Percentiles rank a stretch among this genome's conserved stretches.
phyloP scores from a whole-genome alignment of 306 rosid species.

The Pachyrhizus erosus region DNA sequence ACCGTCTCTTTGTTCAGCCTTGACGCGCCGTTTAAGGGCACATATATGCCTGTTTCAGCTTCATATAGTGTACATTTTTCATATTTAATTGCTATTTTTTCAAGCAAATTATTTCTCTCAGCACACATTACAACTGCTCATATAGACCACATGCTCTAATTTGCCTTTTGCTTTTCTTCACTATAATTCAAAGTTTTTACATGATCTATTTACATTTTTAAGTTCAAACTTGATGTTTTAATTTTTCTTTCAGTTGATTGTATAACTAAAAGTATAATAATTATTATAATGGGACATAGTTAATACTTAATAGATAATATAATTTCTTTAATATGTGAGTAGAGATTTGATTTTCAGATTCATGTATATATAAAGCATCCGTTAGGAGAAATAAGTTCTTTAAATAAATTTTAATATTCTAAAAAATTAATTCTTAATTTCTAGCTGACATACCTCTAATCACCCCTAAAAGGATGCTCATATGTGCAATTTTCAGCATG shows the following conservation, averaged over 20 bases:
- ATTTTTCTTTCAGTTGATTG: neutral
- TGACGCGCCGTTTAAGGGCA: constrained; percentile 18
- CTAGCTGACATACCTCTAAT: too few relatives aligned
- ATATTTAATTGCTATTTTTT: constrained; percentile 45
- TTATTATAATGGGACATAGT: too few relatives aligned
- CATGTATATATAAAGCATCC: too few relatives aligned
- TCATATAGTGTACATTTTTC: constrained; percentile 68
- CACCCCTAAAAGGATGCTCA: neutral
- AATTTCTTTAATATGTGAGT: too few relatives aligned
- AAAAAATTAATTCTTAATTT: too few relatives aligned
- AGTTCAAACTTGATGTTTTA: neutral
- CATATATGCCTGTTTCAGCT: constrained; percentile 36
- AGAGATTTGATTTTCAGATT: too few relatives aligned
- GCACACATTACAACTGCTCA: constrained; percentile 31
- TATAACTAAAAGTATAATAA: neutral
- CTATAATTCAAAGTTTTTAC: constrained; percentile 6
- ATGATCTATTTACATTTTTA: neutral
- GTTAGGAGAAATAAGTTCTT: too few relatives aligned
- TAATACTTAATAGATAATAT: too few relatives aligned
- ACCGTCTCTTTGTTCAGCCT: constrained; percentile 21
- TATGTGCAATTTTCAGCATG: neutral
- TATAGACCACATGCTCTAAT: neutral
- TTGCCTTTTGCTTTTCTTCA: neutral
- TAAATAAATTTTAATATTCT: too few relatives aligned
- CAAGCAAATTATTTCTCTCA: constrained; percentile 45